These are phyloP conservation scores for Rhizopus delemar DNA, from an alignment of 371 early-diverging fungal species.

Conservation along the genomic window DNA sequence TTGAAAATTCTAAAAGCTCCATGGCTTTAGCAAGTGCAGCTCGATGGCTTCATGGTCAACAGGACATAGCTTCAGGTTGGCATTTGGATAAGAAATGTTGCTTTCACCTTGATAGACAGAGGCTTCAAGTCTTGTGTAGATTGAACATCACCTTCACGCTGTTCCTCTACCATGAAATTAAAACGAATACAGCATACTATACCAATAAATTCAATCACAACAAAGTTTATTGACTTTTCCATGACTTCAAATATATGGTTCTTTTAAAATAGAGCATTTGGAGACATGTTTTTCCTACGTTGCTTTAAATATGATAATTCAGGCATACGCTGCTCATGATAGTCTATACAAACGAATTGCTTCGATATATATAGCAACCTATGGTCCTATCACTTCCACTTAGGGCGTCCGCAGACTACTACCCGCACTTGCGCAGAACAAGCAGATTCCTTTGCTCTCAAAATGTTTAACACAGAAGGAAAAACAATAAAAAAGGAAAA, in stretches of 20 bases:
- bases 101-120: slow-evolving; percentile 1
- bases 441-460: slow-evolving; percentile 2
- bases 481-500: background rate
- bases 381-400: slow-evolving; percentile 3
- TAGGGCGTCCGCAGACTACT: slow-evolving; percentile 5
- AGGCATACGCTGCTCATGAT: slow-evolving; percentile 3
- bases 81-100: slow-evolving; percentile 2
- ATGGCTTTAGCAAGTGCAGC: slow-evolving; percentile 3
- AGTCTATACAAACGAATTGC: slow-evolving; percentile 4
- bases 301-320: slow-evolving; percentile 2
- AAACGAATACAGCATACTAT: too few species aligned
- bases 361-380: slow-evolving; percentile 4
- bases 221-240: slow-evolving; percentile 4
- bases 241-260: slow-evolving; percentile 2
- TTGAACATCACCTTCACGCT: slow-evolving; percentile 2
- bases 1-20: slow-evolving; percentile 1
- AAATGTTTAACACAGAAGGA: slow-evolving; percentile 1
- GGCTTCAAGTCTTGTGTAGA: slow-evolving; percentile 1
- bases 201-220: slow-evolving; percentile 3
- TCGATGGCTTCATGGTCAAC: slow-evolving; percentile 4
- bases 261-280: slow-evolving; percentile 4
- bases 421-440: slow-evolving; percentile 5
- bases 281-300: slow-evolving; percentile 1
- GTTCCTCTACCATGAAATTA: too few species aligned
- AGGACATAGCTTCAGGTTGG: slow-evolving; percentile 2